Base-by-base conservation (phyloP, 2,329 filamentous ascomycete genomes). In the Paecilomyces variotii region DNA sequence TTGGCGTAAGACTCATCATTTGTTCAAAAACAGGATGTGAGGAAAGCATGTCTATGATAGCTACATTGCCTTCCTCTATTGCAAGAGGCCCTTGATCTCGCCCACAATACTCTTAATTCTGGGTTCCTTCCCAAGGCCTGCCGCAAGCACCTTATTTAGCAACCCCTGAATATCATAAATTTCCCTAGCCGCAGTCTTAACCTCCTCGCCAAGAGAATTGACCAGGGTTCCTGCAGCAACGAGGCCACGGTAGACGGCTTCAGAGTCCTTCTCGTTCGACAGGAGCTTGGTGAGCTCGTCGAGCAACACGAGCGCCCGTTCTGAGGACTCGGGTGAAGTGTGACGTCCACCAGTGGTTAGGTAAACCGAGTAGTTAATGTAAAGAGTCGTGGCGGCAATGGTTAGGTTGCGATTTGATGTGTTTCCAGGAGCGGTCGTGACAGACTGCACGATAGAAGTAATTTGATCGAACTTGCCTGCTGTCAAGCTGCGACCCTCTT, bases 341-440 rank as follows among this genome's bases (percentile, higher is more conserved):
- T 67, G 58, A 72, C 72, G 59, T 74, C 74, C 61, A 72, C 79
- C 63, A 3, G 74, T 73, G 7, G 81, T 83, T 4, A 90, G 82
- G 10, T 92, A 81, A 0, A 96, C 90, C 0, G 91, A 82, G 63
- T 89, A 88, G 74, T 99, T 97, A 70, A 97, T 87, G 60, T 88
- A 87, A 0, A 90, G 80, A 0, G 94, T 96, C 0, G 90, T 86
- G 19, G 90, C 79, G 0, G 94, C 93, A 57, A 96, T 87, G 55
- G 88, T 84, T 10, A 97, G 79, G 65, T 96, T 96, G 56, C 89
- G 85, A 70, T 95, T 94, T 64, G 62, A 74, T 1, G 78, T 77
- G 2, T 74, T 79, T 45, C 75, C 78, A 1, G 72, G 70, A 39
- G 80, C 75, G 3, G 81, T 81, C 2, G 86, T 76, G 27, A 89